Evolutionary conservation across 2,329 filamentous ascomycete species (phyloP).

Genomic region (Ophiocordyceps camponoti-leonardi): DNA sequence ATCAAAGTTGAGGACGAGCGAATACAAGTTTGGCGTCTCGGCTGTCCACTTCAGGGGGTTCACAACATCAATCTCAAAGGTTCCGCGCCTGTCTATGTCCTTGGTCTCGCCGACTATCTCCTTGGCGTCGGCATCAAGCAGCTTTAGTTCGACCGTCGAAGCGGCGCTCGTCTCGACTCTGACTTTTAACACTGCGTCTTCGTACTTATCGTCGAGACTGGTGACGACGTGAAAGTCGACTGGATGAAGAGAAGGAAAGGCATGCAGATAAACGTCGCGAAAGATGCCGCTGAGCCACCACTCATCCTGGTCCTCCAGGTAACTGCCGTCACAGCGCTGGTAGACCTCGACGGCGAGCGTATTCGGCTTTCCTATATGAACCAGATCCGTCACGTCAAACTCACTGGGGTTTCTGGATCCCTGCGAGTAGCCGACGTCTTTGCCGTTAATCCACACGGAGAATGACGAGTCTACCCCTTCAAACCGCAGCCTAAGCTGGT

Average conservation of each 20-base stretch:
- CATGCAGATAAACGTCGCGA: slow-evolving; percentile 48
- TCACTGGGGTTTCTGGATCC: slow-evolving; percentile 57
- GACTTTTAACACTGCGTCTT: slow-evolving; percentile 31
- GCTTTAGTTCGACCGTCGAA: slow-evolving; percentile 13
- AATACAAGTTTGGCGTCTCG: slow-evolving; percentile 47
- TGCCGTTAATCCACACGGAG: slow-evolving; percentile 53
- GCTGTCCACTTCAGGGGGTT: slow-evolving; percentile 50
- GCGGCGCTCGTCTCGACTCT: slow-evolving; percentile 24
- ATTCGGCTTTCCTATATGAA: slow-evolving; percentile 30
- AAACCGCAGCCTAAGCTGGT: slow-evolving; percentile 50
- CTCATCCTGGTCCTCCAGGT: slow-evolving; percentile 56
- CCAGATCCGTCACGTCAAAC: slow-evolving; percentile 45
- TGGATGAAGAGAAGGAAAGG: slow-evolving; percentile 36
- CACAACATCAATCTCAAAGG: slow-evolving; percentile 21
- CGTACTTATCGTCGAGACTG: slow-evolving; percentile 34
- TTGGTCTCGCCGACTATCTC: slow-evolving; percentile 10
- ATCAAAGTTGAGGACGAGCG: slow-evolving; percentile 20
- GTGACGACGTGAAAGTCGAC: slow-evolving; percentile 40
- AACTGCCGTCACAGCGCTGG: slow-evolving; percentile 54
- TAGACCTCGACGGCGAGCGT: slow-evolving; percentile 50
- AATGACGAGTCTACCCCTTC: slow-evolving; percentile 62
- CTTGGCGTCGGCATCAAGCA: slow-evolving; percentile 13
- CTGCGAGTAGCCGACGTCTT: slow-evolving; percentile 52
- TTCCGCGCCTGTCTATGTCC: slow-evolving; percentile 16
- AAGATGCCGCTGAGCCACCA: slow-evolving; percentile 56